These are phyloP conservation scores for Aspergillus bertholletiae DNA, from an alignment of 495 filamentous ascomycete species.

Conservation along the genomic window DNA sequence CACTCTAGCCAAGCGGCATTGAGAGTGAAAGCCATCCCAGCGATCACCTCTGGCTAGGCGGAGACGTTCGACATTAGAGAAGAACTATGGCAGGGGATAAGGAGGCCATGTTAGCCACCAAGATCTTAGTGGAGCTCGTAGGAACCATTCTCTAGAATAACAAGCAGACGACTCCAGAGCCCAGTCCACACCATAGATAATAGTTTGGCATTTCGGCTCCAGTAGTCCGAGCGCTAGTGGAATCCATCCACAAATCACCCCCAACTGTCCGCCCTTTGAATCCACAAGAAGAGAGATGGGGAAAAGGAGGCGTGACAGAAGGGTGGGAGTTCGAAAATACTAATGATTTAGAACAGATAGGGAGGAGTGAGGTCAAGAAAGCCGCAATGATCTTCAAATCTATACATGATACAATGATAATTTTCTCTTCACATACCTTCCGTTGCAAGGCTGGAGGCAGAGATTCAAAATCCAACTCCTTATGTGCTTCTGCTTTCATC, in stretches of 20 bases:
- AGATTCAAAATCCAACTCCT: conserved; percentile 13
- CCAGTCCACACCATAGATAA: conserved; percentile 21
- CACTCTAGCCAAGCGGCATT: conserved; percentile 2
- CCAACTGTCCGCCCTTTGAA: background rate
- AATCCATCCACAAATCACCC: conserved; percentile 15
- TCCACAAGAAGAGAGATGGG: background rate
- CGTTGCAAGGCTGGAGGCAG: conserved; percentile 32
- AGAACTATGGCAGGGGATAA: conserved; percentile 29
- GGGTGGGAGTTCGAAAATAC: background rate
- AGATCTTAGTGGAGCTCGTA: conserved; percentile 3
- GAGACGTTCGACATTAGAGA: conserved; percentile 39
- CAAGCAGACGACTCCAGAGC: background rate
- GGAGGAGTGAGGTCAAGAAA: too few species aligned
- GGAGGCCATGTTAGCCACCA: conserved; percentile 13
- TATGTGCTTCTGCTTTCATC: background rate
- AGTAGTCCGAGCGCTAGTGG: conserved; percentile 23
- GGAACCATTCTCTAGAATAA: conserved; percentile 3
- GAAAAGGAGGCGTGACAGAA: background rate
- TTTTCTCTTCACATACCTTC: conserved; percentile 28
- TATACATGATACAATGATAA: too few species aligned
- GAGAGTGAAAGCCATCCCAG: conserved; percentile 21
- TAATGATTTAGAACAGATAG: too few species aligned
- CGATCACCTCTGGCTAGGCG: conserved; percentile 29
- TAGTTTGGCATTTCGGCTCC: conserved; percentile 15
- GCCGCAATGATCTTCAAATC: background rate